These are phyloP conservation scores for Stylonectria norvegica DNA, from an alignment of 2,329 filamentous ascomycete genomes.

Conservation along the genomic window DNA sequence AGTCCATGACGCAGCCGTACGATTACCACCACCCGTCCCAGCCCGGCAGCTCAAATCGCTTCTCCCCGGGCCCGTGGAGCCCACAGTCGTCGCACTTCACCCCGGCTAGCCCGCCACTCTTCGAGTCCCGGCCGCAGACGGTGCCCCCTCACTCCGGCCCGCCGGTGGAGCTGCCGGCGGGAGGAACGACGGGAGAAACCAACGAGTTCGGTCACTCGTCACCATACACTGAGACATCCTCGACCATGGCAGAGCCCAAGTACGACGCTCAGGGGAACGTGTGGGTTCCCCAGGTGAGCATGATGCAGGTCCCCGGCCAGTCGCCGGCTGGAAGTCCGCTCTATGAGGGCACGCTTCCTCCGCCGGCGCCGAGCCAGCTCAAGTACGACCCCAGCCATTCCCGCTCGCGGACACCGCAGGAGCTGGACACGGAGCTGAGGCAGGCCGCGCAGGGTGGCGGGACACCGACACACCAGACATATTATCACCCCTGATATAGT, in stretches of 20 bases:
- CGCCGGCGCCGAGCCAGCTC: slow-evolving; percentile 5
- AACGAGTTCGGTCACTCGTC: slow-evolving; percentile 13
- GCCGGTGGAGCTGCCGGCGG: slow-evolving; percentile 29
- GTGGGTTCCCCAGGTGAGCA: slow-evolving; percentile 34
- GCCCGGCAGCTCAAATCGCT: slow-evolving; percentile 18
- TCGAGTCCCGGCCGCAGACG: slow-evolving; percentile 14
- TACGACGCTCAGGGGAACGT: slow-evolving; percentile 31
- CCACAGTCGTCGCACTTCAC: slow-evolving; percentile 22
- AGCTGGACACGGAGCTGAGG: slow-evolving; percentile 18
- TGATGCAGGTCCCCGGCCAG: slow-evolving; percentile 25
- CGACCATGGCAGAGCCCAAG: slow-evolving; percentile 25
- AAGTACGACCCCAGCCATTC: slow-evolving; percentile 20
- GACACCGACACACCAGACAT: slow-evolving; percentile 20
- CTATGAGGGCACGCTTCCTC: slow-evolving; percentile 13
- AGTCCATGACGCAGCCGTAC: slow-evolving; percentile 23
- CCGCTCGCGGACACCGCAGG: slow-evolving; percentile 20
- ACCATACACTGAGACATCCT: slow-evolving; percentile 14
- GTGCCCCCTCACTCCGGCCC: slow-evolving; percentile 21
- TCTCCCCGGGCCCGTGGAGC: slow-evolving; percentile 25
- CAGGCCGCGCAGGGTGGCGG: slow-evolving; percentile 9
- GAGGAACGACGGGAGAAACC: slow-evolving; percentile 12
- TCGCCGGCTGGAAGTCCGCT: slow-evolving; percentile 17
- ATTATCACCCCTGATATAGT: slow-evolving; percentile 23
- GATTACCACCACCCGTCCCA: slow-evolving; percentile 23
- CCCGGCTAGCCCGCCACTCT: slow-evolving; percentile 17